Base-by-base conservation (phyloP, 306 rosid species). In the Phaseolus lunatus region DNA sequence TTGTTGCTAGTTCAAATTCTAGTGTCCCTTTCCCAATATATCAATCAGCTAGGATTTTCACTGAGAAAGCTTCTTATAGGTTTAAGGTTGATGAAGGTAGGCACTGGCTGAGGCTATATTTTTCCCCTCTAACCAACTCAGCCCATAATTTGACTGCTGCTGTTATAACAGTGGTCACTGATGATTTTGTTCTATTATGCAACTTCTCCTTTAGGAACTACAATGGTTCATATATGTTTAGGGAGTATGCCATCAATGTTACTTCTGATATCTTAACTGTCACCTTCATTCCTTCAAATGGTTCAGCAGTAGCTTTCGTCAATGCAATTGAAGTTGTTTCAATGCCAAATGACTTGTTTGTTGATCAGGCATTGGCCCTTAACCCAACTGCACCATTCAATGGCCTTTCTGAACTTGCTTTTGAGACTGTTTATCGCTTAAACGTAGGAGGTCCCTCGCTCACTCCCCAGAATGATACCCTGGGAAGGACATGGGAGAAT, bases 291-390 rank as follows among this genome's bases (percentile, higher is more conserved):
- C 96, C 97, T 47, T 81, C 87, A 16, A 92, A 89, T 77, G 89
- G 84, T 81, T 90, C 97, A 11, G 85, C 97, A 9, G 85, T 87
- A 29, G 90, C 88, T 5, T 94, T 95, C 81, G 89, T 95, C 53
- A 95, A 95, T 76, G 98, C 95, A 47, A 92, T 95, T 80, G 98
- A 95, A 84, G 97, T 95, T 68, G 91, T 95, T 69, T 95, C 96
- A 0, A 65, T 95, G 73, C 98, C 98, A 5, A 81, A 88, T 80
- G 84, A 82, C 23, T 86, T 95, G 76, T 85, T 95, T 7, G 77
- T 88, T 48, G 96, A 92, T 81, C 96, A 95, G 86, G 98, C 96
- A 65, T 29, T 68, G 73, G 86, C 83, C 26, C 87, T 89, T 65
- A 80, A 89, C 70, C 97, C 98, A 7, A 50, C 81, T 22, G 76